These are phyloP conservation scores for Sclerotinia subarctica DNA, from an alignment of 2,329 filamentous ascomycete genomes.

Conservation along the genomic window DNA sequence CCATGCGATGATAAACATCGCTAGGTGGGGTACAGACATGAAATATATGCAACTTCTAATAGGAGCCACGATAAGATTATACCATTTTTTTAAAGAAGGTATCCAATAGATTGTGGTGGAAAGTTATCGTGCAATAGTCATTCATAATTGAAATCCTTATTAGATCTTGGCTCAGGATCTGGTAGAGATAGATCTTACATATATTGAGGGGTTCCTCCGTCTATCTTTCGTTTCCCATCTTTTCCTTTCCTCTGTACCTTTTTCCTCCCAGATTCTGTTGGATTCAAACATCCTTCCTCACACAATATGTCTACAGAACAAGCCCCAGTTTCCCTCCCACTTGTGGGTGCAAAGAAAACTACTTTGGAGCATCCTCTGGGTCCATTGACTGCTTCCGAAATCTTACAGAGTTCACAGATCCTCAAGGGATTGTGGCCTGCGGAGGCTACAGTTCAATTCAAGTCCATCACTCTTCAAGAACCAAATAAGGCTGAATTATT, in stretches of 20 bases:
- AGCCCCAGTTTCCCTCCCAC: constrained; percentile 29
- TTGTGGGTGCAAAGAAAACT: constrained; percentile 30
- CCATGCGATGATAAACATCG: constrained; percentile 23
- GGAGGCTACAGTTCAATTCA: constrained; percentile 57
- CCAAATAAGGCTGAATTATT: constrained; percentile 52
- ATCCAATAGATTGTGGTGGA: constrained; percentile 1
- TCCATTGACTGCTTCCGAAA: constrained; percentile 56
- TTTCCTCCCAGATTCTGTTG: neutral
- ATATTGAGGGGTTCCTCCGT: constrained; percentile 1
- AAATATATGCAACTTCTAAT: constrained; percentile 1
- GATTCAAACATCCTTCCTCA: no score
- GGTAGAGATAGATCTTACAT: neutral
- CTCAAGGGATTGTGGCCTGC: constrained; percentile 54
- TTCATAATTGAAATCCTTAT: neutral
- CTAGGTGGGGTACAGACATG: constrained; percentile 24
- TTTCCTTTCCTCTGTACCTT: neutral
- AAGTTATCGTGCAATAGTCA: constrained; percentile 1
- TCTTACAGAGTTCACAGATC: constrained; percentile 48
- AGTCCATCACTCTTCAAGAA: constrained; percentile 58
- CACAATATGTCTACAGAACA: constrained; percentile 24
- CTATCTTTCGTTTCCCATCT: neutral
- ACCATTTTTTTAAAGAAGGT: neutral
- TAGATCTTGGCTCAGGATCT: neutral
- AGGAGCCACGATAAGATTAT: constrained; percentile 15
- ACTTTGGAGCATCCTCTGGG: constrained; percentile 52